These are phyloP conservation scores for Penicillium palitans DNA, from an alignment of 2,329 filamentous ascomycete genomes.

Conservation along the genomic window DNA sequence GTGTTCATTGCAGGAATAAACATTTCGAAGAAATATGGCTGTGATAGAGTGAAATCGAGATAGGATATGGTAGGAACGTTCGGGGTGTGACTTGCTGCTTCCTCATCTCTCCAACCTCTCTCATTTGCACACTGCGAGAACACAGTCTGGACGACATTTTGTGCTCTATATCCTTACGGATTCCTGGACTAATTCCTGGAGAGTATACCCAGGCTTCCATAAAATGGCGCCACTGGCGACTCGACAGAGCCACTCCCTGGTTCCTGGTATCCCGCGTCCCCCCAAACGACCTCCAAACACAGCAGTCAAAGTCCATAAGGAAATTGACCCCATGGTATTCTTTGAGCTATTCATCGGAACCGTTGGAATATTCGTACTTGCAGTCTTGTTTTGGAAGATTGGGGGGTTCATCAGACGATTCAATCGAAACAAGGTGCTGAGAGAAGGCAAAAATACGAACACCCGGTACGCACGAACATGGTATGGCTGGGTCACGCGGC, in stretches of 20 bases:
- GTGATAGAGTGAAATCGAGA: neutral
- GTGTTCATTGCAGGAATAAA: neutral
- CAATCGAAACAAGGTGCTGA: constrained; percentile 36
- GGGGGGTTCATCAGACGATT: constrained; percentile 40
- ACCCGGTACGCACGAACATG: constrained; percentile 43
- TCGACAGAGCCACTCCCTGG: constrained; percentile 28
- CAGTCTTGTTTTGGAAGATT: constrained; percentile 42
- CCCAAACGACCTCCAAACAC: constrained; percentile 26
- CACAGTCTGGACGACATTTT: neutral
- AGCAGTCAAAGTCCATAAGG: constrained; percentile 25
- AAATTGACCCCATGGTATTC: constrained; percentile 34
- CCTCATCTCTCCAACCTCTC: neutral
- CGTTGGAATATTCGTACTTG: constrained; percentile 39
- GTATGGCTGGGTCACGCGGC: constrained; percentile 44
- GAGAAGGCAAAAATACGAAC: constrained; percentile 31
- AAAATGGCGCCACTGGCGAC: constrained; percentile 34
- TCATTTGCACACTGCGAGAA: neutral
- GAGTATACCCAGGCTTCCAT: constrained; percentile 4
- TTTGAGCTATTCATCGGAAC: constrained; percentile 39
- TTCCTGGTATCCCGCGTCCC: constrained; percentile 27
- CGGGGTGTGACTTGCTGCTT: neutral
- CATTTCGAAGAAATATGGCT: neutral
- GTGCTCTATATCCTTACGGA: constrained; percentile 1
- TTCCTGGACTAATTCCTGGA: constrained; percentile 5
- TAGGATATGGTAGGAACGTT: neutral